Percentiles rank a stretch among this genome's conserved stretches.
Evolutionary conservation across 2,329 filamentous ascomycete species (phyloP).

Genomic region (Apiospora sp.): DNA sequence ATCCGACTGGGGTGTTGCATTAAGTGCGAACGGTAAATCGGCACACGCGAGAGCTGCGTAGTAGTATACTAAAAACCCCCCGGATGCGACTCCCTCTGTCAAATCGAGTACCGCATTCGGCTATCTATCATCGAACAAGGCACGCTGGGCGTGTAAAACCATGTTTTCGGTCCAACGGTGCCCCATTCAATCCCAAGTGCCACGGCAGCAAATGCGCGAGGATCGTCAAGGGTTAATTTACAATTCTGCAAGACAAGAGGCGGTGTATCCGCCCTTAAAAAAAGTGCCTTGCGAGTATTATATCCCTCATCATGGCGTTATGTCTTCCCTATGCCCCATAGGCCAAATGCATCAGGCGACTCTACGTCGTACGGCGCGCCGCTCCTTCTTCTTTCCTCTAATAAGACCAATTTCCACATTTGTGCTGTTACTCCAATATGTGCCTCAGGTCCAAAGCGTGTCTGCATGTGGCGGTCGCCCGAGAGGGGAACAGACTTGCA

Average conservation of each 20-base stretch:
- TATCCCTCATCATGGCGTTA: conserved; percentile 16
- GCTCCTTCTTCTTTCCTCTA: not conserved
- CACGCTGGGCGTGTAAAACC: conserved; percentile 3
- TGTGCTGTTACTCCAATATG: not conserved
- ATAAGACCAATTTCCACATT: conserved; percentile 1
- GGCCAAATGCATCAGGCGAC: conserved; percentile 12
- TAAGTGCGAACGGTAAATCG: conserved; percentile 17
- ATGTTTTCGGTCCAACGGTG: conserved; percentile 15
- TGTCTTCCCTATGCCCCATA: not conserved
- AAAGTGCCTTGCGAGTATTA: not conserved
- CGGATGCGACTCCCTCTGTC: not conserved
- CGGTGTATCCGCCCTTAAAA: not conserved
- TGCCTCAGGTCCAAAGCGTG: not conserved
- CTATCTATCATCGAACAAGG: conserved; percentile 11
- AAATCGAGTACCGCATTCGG: conserved; percentile 7
- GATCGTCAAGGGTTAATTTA: conserved; percentile 12
- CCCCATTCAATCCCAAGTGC: not conserved
- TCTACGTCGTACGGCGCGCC: conserved; percentile 3
- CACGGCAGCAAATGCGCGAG: not conserved
- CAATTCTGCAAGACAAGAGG: conserved; percentile 18
- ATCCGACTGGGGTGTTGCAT: conserved; percentile 17
- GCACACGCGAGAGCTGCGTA: not conserved
- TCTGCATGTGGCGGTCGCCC: conserved; percentile 4
- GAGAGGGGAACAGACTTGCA: conserved; percentile 9
- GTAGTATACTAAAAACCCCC: not conserved